These are phyloP conservation scores for Adenanthera pavonina DNA, from an alignment of 306 rosid species.

Conservation along the genomic window DNA sequence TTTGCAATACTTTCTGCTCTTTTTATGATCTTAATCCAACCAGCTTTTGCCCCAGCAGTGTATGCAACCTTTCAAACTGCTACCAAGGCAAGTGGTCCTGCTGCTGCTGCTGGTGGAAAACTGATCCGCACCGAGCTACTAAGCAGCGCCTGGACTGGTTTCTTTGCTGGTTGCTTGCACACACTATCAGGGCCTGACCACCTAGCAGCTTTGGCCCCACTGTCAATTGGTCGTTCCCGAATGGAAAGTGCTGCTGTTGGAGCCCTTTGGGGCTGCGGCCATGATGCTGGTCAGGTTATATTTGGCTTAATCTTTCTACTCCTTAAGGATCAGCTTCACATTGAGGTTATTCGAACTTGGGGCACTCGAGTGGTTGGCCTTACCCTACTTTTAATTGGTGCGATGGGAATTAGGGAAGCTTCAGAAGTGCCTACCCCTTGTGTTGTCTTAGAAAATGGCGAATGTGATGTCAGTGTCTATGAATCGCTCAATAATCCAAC, in stretches of 20 bases:
- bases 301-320: conserved; percentile 84
- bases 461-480: conserved; percentile 62
- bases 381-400: conserved; percentile 84
- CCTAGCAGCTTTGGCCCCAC: conserved; percentile 98
- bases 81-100: conserved; percentile 67
- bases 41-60: conserved; percentile 83
- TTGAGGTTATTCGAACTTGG: conserved; percentile 87
- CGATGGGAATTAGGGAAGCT: conserved; percentile 90
- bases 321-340: conserved; percentile 88
- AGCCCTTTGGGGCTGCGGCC: conserved; percentile 99
- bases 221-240: conserved; percentile 85
- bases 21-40: conserved; percentile 70
- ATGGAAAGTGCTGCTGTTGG: conserved; percentile 96
- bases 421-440: conserved; percentile 79
- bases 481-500: conserved; percentile 65
- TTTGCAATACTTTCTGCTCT: conserved; percentile 68
- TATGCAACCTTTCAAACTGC: conserved; percentile 74
- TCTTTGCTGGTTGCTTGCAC: conserved; percentile 95
- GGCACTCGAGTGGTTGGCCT: conserved; percentile 92
- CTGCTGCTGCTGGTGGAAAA: conserved; percentile 66
- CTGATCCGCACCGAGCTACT: conserved; percentile 76
- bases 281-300: conserved; percentile 94
- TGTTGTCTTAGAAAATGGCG: conserved; percentile 84
- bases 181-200: conserved; percentile 99
- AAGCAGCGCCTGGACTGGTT: conserved; percentile 95